Evolutionary conservation across 2,329 filamentous ascomycete species (phyloP), one percentile per base, ranked within the genome.

Genomic region (Macrophomina tecta): DNA sequence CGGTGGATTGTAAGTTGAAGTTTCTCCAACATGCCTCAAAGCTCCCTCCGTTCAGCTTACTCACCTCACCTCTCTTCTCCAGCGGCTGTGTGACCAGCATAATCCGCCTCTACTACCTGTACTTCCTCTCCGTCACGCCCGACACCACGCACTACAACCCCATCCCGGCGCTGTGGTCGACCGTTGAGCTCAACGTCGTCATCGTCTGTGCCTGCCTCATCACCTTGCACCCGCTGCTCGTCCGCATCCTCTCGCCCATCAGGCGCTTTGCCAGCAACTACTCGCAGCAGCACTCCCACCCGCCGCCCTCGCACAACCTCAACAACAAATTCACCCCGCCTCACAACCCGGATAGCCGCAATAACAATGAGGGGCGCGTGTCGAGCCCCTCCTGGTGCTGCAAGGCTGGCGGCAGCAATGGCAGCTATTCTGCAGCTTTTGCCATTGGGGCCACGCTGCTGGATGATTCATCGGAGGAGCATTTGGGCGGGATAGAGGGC

Each of bases 141-240:
- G 73, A 70, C 28, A 73, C 71, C 2, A 71, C 75, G 66, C 72
- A 72, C 53, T 70, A 70, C 69, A 73, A 75, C 60, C 74, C 75
- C 45, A 72, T 73, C 51, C 69, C 73, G 8, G 71, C 53, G 0
- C 71, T 73, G 28, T 76, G 72, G 70, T 72, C 70, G 1, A 68
- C 72, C 3, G 68, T 76, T 9, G 74, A 76, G 52, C 71, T 76
- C 69, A 70, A 76, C 66, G 68, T 75, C 8, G 72, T 73, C 14
- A 74, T 76, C 53, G 72, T 72, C 36, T 74, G 73, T 7, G 72
- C 73, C 38, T 73, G 72, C 49, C 70, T 76, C 1, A 73, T 73
- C 6, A 73, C 74, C 3, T 69, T 75, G 38, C 75, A 73, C 60
- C 70, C 73, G 11, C 68, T 76, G 55, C 70, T 75, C 36, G 69